Evolutionary conservation across 345 rosid species (phyloP).

Genomic region (Hibiscus trionum): DNA sequence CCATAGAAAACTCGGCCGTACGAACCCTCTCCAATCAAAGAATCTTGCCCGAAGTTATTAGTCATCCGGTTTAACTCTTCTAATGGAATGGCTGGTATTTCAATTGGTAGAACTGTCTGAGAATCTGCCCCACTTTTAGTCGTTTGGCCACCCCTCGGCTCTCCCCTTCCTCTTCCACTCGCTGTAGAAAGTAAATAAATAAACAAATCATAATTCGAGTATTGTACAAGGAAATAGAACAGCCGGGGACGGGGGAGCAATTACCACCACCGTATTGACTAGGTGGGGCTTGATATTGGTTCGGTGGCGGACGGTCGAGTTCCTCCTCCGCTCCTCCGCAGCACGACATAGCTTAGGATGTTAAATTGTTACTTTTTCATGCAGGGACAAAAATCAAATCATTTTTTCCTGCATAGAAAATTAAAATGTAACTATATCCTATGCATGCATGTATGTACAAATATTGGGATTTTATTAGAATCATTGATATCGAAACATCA

Average conservation of each 20-base stretch:
- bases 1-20: slow-evolving; percentile 87
- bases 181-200: slow-evolving; percentile 20
- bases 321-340: slow-evolving; percentile 93
- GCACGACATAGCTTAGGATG: slow-evolving; percentile 57
- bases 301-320: slow-evolving; percentile 55
- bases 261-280: slow-evolving; percentile 36
- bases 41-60: slow-evolving; percentile 63
- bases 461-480: neutral
- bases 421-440: neutral
- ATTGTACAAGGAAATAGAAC: too few relatives aligned
- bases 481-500: neutral
- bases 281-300: slow-evolving; percentile 69
- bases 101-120: slow-evolving; percentile 68
- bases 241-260: too few relatives aligned
- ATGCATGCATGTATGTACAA: too few relatives aligned
- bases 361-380: slow-evolving; percentile 15
- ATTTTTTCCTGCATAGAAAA: slow-evolving; percentile 11
- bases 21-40: slow-evolving; percentile 96
- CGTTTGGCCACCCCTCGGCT: slow-evolving; percentile 45
- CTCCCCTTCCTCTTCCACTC: slow-evolving; percentile 46
- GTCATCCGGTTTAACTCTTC: slow-evolving; percentile 64
- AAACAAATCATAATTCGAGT: too few relatives aligned
- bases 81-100: slow-evolving; percentile 53
- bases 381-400: neutral
- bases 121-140: slow-evolving; percentile 60